phyloP scores from a whole-genome alignment of 768 basidiomycete species.

The Lepiota brunneoincarnata region DNA sequence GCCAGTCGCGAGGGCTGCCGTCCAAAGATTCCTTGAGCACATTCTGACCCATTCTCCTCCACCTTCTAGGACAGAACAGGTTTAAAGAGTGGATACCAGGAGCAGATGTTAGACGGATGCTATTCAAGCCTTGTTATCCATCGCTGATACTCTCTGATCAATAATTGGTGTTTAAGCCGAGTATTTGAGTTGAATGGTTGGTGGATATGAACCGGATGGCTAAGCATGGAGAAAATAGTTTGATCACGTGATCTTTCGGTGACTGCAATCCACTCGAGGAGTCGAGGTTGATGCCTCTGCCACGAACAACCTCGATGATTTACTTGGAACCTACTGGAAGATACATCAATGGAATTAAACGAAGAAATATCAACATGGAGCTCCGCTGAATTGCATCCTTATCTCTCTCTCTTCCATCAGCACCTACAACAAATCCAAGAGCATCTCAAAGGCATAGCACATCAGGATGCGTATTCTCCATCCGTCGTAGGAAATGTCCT shows the following conservation, averaged over 20 bases:
- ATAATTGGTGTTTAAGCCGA: too few relatives aligned
- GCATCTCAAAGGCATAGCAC: background rate
- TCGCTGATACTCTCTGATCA: too few relatives aligned
- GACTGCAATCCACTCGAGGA: too few relatives aligned
- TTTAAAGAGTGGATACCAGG: too few relatives aligned
- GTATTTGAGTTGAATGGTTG: too few relatives aligned
- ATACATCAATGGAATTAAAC: background rate
- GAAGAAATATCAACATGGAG: background rate
- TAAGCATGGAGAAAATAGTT: too few relatives aligned
- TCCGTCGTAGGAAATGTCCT: conserved; percentile 24
- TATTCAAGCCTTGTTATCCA: too few relatives aligned
- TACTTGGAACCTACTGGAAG: background rate
- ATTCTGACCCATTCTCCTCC: conserved; percentile 3
- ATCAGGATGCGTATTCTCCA: background rate
- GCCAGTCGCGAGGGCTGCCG: background rate
- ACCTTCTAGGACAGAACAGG: background rate
- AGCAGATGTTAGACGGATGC: too few relatives aligned
- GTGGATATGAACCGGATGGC: too few relatives aligned
- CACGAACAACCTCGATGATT: too few relatives aligned
- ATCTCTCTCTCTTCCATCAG: conserved; percentile 1
- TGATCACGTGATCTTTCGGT: too few relatives aligned
- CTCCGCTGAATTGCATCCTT: conserved; percentile 2
- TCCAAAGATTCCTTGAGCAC: background rate
- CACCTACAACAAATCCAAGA: background rate
- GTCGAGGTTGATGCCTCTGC: too few relatives aligned